Evolutionary conservation across 2,329 filamentous ascomycete species (phyloP).

Genomic region (Venturia oleaginea): DNA sequence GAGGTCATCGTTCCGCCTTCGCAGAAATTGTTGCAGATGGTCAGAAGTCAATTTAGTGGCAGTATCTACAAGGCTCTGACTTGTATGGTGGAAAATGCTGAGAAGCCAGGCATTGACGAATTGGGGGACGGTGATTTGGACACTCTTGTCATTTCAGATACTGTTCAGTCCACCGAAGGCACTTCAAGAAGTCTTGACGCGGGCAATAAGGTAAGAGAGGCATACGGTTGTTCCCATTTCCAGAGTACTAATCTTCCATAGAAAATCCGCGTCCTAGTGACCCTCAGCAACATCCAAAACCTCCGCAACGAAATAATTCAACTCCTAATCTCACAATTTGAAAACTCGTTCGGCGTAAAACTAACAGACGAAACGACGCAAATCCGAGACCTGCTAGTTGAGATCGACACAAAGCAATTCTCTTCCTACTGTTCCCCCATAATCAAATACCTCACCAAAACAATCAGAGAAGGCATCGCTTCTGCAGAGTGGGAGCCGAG

Average conservation of each 20-base stretch:
- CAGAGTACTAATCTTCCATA: constrained; percentile 29
- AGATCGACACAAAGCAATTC: constrained; percentile 89
- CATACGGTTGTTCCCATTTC: neutral
- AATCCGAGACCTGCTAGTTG: constrained; percentile 78
- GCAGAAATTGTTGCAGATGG: constrained; percentile 80
- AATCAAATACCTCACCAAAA: constrained; percentile 56
- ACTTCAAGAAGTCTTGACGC: constrained; percentile 28
- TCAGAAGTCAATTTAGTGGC: constrained; percentile 83
- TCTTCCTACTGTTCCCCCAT: constrained; percentile 80
- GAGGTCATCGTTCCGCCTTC: constrained; percentile 81
- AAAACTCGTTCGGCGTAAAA: constrained; percentile 87
- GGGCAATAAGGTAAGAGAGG: constrained; percentile 24
- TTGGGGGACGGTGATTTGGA: constrained; percentile 44
- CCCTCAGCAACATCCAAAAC: constrained; percentile 81
- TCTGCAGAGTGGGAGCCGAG: constrained; percentile 62
- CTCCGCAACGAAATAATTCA: constrained; percentile 77
- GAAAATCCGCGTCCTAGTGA: constrained; percentile 89
- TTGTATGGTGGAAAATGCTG: constrained; percentile 94
- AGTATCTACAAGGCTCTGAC: constrained; percentile 90
- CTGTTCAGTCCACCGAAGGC: constrained; percentile 18
- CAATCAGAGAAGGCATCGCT: constrained; percentile 64
- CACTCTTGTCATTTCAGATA: constrained; percentile 32
- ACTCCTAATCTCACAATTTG: constrained; percentile 82
- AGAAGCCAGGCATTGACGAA: constrained; percentile 57
- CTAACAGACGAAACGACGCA: constrained; percentile 89